Evolutionary conservation across 305 asterid genomes (phyloP).

Genomic region (Solanum hybrid): DNA sequence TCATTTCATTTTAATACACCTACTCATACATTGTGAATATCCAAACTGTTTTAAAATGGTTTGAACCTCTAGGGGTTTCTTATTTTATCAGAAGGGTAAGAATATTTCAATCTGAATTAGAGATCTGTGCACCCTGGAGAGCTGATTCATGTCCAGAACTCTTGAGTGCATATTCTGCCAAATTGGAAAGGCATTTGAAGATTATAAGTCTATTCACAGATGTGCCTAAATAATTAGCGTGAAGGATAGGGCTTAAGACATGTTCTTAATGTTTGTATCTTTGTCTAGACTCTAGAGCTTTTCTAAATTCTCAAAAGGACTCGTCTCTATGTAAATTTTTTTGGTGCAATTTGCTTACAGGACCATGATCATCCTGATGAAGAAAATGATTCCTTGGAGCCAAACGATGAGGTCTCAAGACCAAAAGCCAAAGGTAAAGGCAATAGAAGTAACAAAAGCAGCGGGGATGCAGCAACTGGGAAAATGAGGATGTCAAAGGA

Average conservation of each 20-base stretch:
- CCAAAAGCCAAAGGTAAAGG: constrained; percentile 25
- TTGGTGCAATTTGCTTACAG: constrained; percentile 32
- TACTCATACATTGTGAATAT: not conserved
- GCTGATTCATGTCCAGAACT: not conserved
- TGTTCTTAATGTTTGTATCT: not conserved
- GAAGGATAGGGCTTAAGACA: not conserved
- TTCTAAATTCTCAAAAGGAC: not conserved
- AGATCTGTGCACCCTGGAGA: not conserved
- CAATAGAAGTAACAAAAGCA: constrained; percentile 22
- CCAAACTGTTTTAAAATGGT: not conserved
- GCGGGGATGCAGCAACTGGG: constrained; percentile 27
- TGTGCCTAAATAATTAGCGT: not conserved
- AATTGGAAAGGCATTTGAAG: not conserved
- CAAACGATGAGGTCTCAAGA: constrained; percentile 2
- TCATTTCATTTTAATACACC: not conserved
- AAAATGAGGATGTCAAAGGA: constrained; percentile 49
- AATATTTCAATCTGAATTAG: not conserved
- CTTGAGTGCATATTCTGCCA: not conserved
- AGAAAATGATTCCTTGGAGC: constrained; percentile 23
- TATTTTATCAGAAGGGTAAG: not conserved
- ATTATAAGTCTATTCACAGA: not conserved
- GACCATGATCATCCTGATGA: constrained; percentile 23
- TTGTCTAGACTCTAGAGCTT: not conserved
- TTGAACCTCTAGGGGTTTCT: not conserved
- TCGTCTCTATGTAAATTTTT: not conserved